Evolutionary conservation across 116 monocot genomes (phyloP), one percentile per base, ranked within the genome.

Genomic region (Phalaenopsis hybrid): DNA sequence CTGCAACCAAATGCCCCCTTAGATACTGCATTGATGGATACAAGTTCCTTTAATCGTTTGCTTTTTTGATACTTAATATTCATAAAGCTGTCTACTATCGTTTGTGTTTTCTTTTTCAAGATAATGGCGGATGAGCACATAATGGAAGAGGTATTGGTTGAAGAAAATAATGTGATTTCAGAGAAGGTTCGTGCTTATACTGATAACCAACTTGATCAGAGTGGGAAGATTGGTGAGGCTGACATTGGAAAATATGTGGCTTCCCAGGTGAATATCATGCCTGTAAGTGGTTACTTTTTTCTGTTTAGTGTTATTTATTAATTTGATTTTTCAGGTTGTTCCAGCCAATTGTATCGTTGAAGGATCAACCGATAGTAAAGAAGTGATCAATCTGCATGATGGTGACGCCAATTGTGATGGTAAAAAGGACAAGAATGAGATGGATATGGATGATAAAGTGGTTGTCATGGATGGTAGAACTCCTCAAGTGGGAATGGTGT

Each of bases 401-500:
- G 77, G 10, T 50, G 25, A 23, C 51, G 20, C 41, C 8, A 23
- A 25, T 31, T 5, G 51, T 77, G 77, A 49, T 77, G 52, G 44
- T 52, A 51, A 44, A 77, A 77, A 2, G 25, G 51, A 52, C 28
- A 49, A 77, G 31, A 44, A 52, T 49, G 77, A 31, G 50, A 28
- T 50, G 51, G 52, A 31, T 77, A 58, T 44, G 61, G 75, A 76
- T 50, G 76, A 43, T 21, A 82, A 46, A 77, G 25, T 9, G 57
- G 59, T 44, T 45, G 75, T 21, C 3, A 82, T 59, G 16, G 86
- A 85, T 86, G 81, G 81, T 69, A 78, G 75, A 76, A 79, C 81
- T 20, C 88, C 88, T 74, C 82, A 81, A 61, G 81, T 83, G 55
- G 88, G 88, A 33, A 88, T 88, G 88, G 85, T 86, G 44, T 88